Evolutionary conservation across 2,329 filamentous ascomycete species (phyloP).

Genomic region (Harringtonia lauricola): DNA sequence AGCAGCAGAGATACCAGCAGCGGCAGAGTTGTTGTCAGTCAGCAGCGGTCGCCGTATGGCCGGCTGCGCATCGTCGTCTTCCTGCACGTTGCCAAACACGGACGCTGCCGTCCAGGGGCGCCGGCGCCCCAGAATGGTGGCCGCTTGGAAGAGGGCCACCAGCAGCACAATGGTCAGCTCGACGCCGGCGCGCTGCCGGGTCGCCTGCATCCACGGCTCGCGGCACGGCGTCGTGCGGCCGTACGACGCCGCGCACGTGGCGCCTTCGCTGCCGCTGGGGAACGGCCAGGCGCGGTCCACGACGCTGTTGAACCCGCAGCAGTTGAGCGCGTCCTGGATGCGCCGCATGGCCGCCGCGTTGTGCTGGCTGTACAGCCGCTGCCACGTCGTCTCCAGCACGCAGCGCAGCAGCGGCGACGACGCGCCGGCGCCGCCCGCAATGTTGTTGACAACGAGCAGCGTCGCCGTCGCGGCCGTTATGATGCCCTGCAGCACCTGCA

Average conservation of each 20-base stretch:
- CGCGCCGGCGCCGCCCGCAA: constrained; percentile 11
- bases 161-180: constrained; percentile 42
- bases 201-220: constrained; percentile 41
- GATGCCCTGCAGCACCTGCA: constrained; percentile 14
- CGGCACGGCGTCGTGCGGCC: constrained; percentile 36
- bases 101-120: not conserved
- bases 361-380: constrained; percentile 36
- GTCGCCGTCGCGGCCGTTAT: constrained; percentile 32
- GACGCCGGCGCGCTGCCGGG: constrained; percentile 41
- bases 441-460: constrained; percentile 22
- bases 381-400: constrained; percentile 45
- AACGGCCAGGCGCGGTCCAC: constrained; percentile 56
- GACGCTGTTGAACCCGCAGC: constrained; percentile 52
- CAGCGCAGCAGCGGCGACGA: constrained; percentile 32
- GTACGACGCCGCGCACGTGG: constrained; percentile 32
- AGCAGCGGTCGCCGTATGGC: not conserved
- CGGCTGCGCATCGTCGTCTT: not conserved
- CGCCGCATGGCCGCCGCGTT: constrained; percentile 37
- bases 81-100: not conserved
- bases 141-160: constrained; percentile 45
- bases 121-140: not conserved
- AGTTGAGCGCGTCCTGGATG: constrained; percentile 56
- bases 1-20: no score
- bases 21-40: not conserved
- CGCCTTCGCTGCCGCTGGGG: constrained; percentile 16